Evolutionary conservation across 140 eudicot genomes (phyloP).

Genomic region (Anethum foeniculum): DNA sequence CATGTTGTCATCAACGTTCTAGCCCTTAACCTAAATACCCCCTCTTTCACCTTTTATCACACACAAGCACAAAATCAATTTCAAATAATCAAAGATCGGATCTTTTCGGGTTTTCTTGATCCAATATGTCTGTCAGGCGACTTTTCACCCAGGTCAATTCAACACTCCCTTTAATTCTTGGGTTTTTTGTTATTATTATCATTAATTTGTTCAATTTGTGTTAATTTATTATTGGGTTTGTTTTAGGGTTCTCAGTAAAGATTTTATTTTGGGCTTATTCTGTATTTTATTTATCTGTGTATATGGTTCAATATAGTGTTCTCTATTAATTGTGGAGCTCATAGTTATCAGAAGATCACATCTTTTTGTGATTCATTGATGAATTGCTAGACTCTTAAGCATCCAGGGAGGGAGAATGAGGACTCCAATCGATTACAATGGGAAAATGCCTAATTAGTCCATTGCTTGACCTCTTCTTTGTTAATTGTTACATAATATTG

Average conservation of each 20-base stretch:
- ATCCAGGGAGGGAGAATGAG: not conserved
- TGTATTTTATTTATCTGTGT: not conserved
- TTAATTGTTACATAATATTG: not conserved
- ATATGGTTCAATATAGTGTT: not conserved
- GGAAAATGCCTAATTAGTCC: not conserved
- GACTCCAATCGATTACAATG: not conserved
- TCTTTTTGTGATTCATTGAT: not conserved
- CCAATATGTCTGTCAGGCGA: not conserved
- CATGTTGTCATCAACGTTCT: not conserved
- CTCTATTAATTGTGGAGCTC: not conserved
- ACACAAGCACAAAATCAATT: not conserved
- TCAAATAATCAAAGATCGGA: not conserved
- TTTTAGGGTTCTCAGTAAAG: not conserved
- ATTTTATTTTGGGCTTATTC: not conserved
- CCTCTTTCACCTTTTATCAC: not conserved
- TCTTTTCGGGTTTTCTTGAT: not conserved
- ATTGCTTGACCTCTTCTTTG: not conserved
- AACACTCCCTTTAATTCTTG: not conserved
- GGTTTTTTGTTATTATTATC: not conserved
- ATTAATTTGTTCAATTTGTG: not conserved
- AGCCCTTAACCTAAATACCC: not conserved
- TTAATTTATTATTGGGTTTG: not conserved
- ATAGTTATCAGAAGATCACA: not conserved
- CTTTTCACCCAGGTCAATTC: not conserved
- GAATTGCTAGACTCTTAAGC: not conserved